Evolutionary conservation across 1,284 basidiomycete genomes (phyloP).

Genomic region (Rhizopogon parksii): DNA sequence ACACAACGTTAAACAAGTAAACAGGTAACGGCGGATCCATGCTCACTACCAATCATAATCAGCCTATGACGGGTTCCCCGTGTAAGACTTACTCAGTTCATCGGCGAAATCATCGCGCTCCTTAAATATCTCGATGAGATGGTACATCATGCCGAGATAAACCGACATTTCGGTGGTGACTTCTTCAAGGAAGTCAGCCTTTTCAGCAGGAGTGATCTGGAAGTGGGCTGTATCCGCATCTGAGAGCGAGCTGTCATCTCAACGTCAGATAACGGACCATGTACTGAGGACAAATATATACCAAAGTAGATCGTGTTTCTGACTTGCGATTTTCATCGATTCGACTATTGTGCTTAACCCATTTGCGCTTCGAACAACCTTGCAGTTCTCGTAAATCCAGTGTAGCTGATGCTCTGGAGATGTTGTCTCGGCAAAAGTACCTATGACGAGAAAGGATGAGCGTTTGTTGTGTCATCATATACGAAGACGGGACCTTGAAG

Average conservation of each 20-base stretch:
- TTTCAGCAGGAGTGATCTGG: slow-evolving; percentile 62
- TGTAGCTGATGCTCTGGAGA: slow-evolving; percentile 92
- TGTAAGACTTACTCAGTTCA: slow-evolving; percentile 75
- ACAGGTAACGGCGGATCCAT: slow-evolving; percentile 92
- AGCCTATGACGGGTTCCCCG: slow-evolving; percentile 8
- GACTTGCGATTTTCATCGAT: slow-evolving; percentile 85
- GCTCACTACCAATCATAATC: slow-evolving; percentile 58
- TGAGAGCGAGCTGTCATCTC: slow-evolving; percentile 50
- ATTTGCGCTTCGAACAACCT: slow-evolving; percentile 77
- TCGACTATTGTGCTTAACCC: slow-evolving; percentile 81
- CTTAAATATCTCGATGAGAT: slow-evolving; percentile 88
- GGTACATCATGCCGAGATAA: slow-evolving; percentile 89
- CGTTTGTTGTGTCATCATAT: slow-evolving; percentile 1
- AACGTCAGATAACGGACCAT: slow-evolving; percentile 7
- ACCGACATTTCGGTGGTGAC: slow-evolving; percentile 87
- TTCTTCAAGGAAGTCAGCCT: slow-evolving; percentile 77
- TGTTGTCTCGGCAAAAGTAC: slow-evolving; percentile 85
- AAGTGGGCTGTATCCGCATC: slow-evolving; percentile 66
- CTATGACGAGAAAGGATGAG: slow-evolving; percentile 38
- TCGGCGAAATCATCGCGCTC: slow-evolving; percentile 90
- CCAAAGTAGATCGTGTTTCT: slow-evolving; percentile 83
- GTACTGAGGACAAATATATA: slow-evolving; percentile 25
- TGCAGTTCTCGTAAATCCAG: slow-evolving; percentile 94
- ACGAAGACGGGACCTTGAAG: slow-evolving; percentile 63
- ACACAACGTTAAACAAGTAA: slow-evolving; percentile 85